These are phyloP conservation scores for Pleurozium schreberi DNA, from an alignment of 225 moss, liverwort and hornwort species.

Conservation along the genomic window DNA sequence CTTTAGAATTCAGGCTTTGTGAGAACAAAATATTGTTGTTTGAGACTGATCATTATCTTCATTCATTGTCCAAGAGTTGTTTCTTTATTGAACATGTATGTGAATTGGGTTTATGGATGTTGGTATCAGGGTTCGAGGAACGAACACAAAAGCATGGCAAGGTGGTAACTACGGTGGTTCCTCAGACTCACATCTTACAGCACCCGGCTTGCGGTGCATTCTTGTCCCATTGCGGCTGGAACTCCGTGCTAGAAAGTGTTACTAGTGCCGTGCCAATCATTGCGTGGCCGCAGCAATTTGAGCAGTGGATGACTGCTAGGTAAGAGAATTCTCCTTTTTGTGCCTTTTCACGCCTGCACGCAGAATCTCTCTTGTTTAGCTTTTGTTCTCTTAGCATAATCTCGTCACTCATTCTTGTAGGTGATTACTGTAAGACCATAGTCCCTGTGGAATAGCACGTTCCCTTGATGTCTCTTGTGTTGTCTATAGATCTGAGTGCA, in stretches of 20 bases:
- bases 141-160: slow-evolving; percentile 4
- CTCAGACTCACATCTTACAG: slow-evolving; percentile 5
- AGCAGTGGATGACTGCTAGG: slow-evolving; percentile 31
- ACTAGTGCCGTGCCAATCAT: slow-evolving; percentile 4
- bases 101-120: neutral
- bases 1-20: neutral
- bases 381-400: neutral
- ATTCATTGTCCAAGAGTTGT: neutral
- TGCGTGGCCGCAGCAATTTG: slow-evolving; percentile 6
- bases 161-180: neutral
- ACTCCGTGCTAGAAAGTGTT: slow-evolving; percentile 7
- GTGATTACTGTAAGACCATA: no score
- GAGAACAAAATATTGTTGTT: neutral
- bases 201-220: slow-evolving; percentile 22
- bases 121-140: slow-evolving; percentile 6
- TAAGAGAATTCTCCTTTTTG: neutral
- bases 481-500: no score
- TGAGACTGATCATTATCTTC: neutral
- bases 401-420: no score
- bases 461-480: no score
- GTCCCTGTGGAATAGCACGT: no score
- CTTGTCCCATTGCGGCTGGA: slow-evolving; percentile 22
- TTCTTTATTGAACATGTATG: neutral
- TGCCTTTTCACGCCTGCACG: fast-evolving
- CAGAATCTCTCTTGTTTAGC: neutral